Conservation (phyloP, 768 basidiomycete genomes). For the Tylopilus cervinicoccineus region DNA sequence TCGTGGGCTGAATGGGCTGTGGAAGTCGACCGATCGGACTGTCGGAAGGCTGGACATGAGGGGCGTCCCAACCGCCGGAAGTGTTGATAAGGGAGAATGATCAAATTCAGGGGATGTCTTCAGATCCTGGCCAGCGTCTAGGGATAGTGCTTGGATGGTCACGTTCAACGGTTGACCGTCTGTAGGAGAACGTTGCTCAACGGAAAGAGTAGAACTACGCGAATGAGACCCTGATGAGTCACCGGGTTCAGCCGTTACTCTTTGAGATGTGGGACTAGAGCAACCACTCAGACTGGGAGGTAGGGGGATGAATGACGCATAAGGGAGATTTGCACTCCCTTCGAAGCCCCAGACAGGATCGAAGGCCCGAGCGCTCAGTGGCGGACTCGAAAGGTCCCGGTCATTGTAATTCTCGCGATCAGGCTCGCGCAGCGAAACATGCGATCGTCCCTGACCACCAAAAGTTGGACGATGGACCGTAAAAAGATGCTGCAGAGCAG, state of each 20-base stretch:
- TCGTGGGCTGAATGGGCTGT: constrained; percentile 30
- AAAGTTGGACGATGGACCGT: constrained; percentile 21
- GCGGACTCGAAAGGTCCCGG: constrained; percentile 9
- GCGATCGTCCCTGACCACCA: constrained; percentile 5
- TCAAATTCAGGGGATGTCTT: constrained; percentile 19
- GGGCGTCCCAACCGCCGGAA: constrained; percentile 30
- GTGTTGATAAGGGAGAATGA: constrained; percentile 30
- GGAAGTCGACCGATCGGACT: constrained; percentile 11
- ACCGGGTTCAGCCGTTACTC: constrained; percentile 11
- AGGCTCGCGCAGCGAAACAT: neutral
- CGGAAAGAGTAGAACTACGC: constrained; percentile 29
- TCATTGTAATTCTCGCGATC: constrained; percentile 1
- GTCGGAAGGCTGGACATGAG: constrained; percentile 13
- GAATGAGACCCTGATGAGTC: constrained; percentile 22
- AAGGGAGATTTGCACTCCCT: constrained; percentile 14
- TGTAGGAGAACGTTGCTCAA: constrained; percentile 25
- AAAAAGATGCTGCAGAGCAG: constrained; percentile 24
- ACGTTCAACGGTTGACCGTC: constrained; percentile 14
- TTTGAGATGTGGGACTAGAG: constrained; percentile 30
- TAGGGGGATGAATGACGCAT: constrained; percentile 29
- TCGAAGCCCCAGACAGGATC: constrained; percentile 25
- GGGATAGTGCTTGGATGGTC: constrained; percentile 6
- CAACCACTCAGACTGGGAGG: constrained; percentile 29
- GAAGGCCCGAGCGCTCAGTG: constrained; percentile 8
- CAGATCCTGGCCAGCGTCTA: constrained; percentile 3